Percentiles rank a stretch among this genome's conserved stretches.
Evolutionary conservation across 805 yeast genomes (phyloP).

Genomic region (Debaryomyces maramus): DNA sequence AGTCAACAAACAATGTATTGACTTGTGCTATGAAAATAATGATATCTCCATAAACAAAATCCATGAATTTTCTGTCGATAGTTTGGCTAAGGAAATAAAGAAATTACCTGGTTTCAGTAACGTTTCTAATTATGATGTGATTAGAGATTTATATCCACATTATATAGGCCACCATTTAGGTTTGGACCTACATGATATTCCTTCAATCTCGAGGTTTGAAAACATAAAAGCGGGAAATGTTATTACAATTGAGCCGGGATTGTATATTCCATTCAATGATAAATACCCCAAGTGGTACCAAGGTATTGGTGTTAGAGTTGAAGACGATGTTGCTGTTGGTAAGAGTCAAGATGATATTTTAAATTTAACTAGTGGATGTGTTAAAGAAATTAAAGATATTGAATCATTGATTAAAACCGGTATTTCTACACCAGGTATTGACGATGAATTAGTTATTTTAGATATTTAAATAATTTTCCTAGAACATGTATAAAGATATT

Average conservation of each 20-base stretch:
- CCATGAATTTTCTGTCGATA: constrained; percentile 65
- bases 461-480: constrained; percentile 19
- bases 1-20: constrained; percentile 78
- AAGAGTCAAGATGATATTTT: constrained; percentile 47
- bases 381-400: constrained; percentile 81
- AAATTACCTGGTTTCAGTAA: constrained; percentile 66
- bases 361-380: constrained; percentile 74
- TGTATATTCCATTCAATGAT: constrained; percentile 76
- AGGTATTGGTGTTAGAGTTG: constrained; percentile 91
- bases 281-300: constrained; percentile 78
- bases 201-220: constrained; percentile 57
- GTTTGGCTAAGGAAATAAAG: constrained; percentile 61
- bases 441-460: constrained; percentile 35
- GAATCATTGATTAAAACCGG: constrained; percentile 67
- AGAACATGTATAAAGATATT: constrained; percentile 1
- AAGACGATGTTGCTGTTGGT: constrained; percentile 89
- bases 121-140: constrained; percentile 52
- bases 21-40: constrained; percentile 55
- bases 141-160: constrained; percentile 74
- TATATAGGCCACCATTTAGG: constrained; percentile 96
- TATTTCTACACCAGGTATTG: constrained; percentile 48
- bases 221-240: constrained; percentile 70
- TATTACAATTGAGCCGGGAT: constrained; percentile 93
- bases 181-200: constrained; percentile 84
- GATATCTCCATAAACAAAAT: constrained; percentile 66